These are phyloP conservation scores for Tylopilus sp. DNA, from an alignment of 1,284 basidiomycete genomes.

Conservation along the genomic window DNA sequence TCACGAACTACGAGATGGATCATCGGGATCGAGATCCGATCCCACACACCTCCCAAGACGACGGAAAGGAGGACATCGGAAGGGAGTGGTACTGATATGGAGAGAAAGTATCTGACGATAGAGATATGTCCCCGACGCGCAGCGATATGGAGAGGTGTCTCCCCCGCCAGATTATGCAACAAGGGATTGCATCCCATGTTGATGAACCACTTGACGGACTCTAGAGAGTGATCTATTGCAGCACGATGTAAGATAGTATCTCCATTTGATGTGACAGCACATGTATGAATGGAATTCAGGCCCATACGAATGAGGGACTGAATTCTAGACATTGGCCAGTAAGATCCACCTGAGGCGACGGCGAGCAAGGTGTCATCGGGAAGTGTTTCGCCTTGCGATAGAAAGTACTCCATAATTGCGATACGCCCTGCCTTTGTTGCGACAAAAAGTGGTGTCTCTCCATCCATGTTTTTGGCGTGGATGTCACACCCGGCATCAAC, in stretches of 20 bases:
- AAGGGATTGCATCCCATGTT: slow-evolving; percentile 11
- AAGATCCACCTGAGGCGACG: not conserved
- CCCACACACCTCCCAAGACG: too few species aligned
- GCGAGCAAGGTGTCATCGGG: not conserved
- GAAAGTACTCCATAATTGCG: not conserved
- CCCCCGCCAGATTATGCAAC: not conserved
- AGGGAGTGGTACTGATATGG: slow-evolving; percentile 3
- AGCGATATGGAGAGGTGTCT: slow-evolving; percentile 9
- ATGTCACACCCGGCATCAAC: slow-evolving; percentile 3
- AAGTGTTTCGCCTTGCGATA: not conserved
- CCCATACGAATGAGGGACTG: not conserved
- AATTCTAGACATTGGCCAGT: not conserved
- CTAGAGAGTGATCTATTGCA: not conserved
- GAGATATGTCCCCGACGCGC: not conserved
- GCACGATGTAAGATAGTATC: not conserved
- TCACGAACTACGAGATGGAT: not conserved
- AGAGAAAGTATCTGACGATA: slow-evolving; percentile 7
- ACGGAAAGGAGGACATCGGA: slow-evolving; percentile 5
- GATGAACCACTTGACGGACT: not conserved
- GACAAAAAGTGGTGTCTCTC: slow-evolving; percentile 3
- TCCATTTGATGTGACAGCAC: not conserved
- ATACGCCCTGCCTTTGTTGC: not conserved
- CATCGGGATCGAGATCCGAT: not conserved
- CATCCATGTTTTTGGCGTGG: not conserved
- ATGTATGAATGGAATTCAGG: not conserved